phyloP scores from a whole-genome alignment of 2,329 filamentous ascomycete species.

The Aspergillus carbonarius region DNA sequence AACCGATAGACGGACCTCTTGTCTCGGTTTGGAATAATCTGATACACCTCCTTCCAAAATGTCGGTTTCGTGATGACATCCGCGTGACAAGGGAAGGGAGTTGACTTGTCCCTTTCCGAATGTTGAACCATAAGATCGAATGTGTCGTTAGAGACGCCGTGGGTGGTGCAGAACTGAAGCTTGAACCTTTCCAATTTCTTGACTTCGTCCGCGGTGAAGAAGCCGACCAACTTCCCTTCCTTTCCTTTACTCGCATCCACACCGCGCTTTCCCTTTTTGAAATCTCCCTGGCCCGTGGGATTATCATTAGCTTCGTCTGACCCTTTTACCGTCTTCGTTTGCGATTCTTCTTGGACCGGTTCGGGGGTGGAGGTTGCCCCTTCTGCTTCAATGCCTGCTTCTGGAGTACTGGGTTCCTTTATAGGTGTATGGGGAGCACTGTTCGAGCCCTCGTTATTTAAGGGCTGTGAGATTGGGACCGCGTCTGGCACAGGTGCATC shows the following conservation, averaged over 20 bases:
- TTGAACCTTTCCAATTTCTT: conserved; percentile 33
- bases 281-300: background rate
- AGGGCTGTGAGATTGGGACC: background rate
- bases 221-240: conserved; percentile 25
- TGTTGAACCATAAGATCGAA: conserved; percentile 40
- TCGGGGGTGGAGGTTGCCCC: background rate
- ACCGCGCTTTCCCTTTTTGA: conserved; percentile 7
- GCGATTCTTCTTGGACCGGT: background rate
- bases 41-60: conserved; percentile 39
- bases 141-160: conserved; percentile 18
- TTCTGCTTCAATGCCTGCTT: background rate
- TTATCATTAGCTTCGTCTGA: background rate
- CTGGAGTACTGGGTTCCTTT: background rate
- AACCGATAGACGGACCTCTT: conserved; percentile 42
- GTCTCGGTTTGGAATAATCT: conserved; percentile 37
- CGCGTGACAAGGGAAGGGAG: conserved; percentile 24
- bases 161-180: conserved; percentile 33
- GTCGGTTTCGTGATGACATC: conserved; percentile 28
- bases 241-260: conserved; percentile 13
- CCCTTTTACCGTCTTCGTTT: background rate
- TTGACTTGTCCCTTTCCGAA: conserved; percentile 24
- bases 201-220: conserved; percentile 34
- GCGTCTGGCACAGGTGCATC: background rate
- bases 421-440: background rate
- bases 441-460: background rate